Evolutionary conservation across 345 rosid species (phyloP), one percentile per base, ranked within the genome.

Genomic region (Aquilaria malaccensis): DNA sequence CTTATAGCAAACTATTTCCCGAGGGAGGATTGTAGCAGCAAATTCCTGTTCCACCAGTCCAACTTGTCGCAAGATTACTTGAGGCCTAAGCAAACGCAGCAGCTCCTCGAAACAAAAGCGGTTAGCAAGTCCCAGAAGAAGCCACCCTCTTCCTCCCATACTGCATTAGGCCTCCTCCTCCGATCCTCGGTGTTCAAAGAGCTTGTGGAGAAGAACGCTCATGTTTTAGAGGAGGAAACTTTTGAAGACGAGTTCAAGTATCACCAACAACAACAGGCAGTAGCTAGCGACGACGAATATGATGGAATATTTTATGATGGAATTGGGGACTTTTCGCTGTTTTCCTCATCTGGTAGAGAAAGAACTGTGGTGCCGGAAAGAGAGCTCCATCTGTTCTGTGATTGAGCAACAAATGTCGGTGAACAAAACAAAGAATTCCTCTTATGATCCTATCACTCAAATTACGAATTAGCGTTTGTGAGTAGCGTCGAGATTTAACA

Each of bases 151-250:
- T 71, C 87, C 29, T 67, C 85, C 0, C 76, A 85, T 0, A 78
- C 87, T 33, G 91, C 91, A 6, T 78, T 85, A 1, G 68, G 81
- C 59, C 79, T 85, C 51, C 87, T 82, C 51, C 68, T 82, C 45
- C 79, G 81, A 14, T 85, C 91, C 9, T 78, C 85, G 0, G 51
- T 82, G n/a, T 85, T 85, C 57, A 75, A 75, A 61, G 85, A 82
- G 14, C 50, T 82, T 62, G 79, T 82, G 2, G 78, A 80, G 76
- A 82, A 78, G 82, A 85, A 80, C 14, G 57, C 80, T 2, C 71
- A 59, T 32, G 48, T 70, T 13, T 60, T 72, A 0, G 70, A 68
- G 22, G 71, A 72, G 30, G 58, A 55, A 30, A 65, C 45, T 46
- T 73, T 69, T 30, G 81, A 77, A 5, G 76, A 72, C 15, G 81